A percentile compares a stretch with the other conserved stretches of the same genome.
phyloP scores from a whole-genome alignment of 352 stramenopile genomes.

The Phytophthora macrochlamydospora region DNA sequence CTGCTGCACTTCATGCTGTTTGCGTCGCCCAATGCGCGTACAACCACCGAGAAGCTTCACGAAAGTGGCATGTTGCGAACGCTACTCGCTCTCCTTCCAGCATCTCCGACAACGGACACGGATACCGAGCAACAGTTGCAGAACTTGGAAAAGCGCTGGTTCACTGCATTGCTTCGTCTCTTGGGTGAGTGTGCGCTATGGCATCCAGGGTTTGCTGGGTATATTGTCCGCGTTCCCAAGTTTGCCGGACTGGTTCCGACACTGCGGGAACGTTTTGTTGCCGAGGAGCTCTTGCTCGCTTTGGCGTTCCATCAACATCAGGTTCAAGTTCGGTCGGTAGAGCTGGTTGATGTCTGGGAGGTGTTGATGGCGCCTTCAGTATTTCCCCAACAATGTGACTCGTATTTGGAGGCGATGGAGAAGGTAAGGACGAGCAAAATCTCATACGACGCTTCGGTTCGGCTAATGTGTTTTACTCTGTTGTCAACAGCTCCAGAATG shows the following conservation, averaged over 20 bases:
- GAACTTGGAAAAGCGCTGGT: conserved; percentile 31
- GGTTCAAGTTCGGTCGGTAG: conserved; percentile 5
- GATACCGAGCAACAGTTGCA: conserved; percentile 4
- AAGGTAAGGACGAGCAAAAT: conserved; percentile 27
- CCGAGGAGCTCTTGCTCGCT: conserved; percentile 42
- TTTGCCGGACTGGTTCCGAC: conserved; percentile 35
- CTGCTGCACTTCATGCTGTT: conserved; percentile 54
- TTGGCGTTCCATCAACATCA: conserved; percentile 51
- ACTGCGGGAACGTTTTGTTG: conserved; percentile 28
- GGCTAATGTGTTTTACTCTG: conserved; percentile 5
- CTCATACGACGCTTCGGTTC: no score
- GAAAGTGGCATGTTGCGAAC: conserved; percentile 53
- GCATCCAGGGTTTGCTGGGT: conserved; percentile 47
- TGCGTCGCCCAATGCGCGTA: conserved; percentile 27
- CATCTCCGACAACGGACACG: conserved; percentile 1
- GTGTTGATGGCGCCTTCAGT: conserved; percentile 29
- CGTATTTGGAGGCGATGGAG: conserved; percentile 43
- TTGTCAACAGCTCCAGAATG: conserved; percentile 36
- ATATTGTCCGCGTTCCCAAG: conserved; percentile 48
- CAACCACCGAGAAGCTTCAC: conserved; percentile 42
- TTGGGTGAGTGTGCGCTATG: conserved; percentile 57
- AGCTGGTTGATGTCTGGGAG: conserved; percentile 29
- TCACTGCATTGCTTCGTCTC: conserved; percentile 51
- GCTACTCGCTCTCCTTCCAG: conserved; percentile 45
- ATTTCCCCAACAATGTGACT: conserved; percentile 34